Base-by-base conservation (phyloP, 2,329 filamentous ascomycete species). In the Colletotrichum spinosum region DNA sequence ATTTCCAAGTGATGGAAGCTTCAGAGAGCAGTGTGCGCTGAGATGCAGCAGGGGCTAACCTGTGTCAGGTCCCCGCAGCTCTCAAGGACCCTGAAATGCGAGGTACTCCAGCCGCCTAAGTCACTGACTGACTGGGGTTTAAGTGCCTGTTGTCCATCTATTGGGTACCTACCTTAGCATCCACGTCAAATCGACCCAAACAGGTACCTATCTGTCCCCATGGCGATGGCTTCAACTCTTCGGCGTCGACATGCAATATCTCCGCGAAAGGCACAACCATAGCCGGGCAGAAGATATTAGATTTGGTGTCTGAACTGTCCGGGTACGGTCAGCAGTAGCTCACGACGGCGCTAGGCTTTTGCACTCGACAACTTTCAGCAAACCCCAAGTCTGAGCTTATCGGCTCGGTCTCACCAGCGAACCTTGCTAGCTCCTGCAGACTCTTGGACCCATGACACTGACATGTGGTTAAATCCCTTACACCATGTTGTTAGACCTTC, bases 401-500 rank as follows among this genome's bases (percentile, higher is more conserved):
- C 33, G 52, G 52, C 46, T 42, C 46, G 39, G 46, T 52, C 15
- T 56, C 57, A 38, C 46, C 46, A 46, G 46, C 57, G 46, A 53
- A 61, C 51, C 33, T 42, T 62, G 33, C 41, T 66, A 37, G 48
- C 52, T 41, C 37, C 46, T 62, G 25, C 51, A 62, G 10, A 42
- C 46, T 62, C 39, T 51, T 56, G 25, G 51, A 45, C 58, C n/a
- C 42, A 49, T 62, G 52, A 66, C 63, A 49, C 46, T 6, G 52
- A 25, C 62, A 57, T 65, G 41, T 62, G 62, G 46, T 45, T 48
- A 38, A 42, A 41, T 51, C 17, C 25, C 57, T 38, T 55, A 2
- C 17, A 35, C 35, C 39, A 42, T 33, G 9, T 37, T 46, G 33
- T 7, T 44, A 12, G 34, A 39, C 33, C 33, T 44, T 15, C 12